Evolutionary conservation across 2,329 filamentous ascomycete genomes (phyloP).

Genomic region (Microcyclospora tardicrescens): DNA sequence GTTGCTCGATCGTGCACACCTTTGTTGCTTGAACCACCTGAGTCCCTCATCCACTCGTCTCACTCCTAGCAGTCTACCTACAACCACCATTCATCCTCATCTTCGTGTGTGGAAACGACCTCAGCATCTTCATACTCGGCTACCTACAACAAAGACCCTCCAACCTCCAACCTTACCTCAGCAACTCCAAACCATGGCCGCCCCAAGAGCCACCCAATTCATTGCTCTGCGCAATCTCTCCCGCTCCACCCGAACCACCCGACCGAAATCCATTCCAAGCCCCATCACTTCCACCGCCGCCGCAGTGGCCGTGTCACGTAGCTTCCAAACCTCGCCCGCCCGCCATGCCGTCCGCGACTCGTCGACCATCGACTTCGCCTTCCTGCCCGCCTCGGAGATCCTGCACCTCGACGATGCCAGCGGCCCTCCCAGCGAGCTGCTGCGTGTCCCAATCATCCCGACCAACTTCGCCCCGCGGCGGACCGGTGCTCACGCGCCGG

Average conservation of each 20-base stretch:
- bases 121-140: background rate
- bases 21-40: too few relatives aligned
- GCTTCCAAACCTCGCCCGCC: slow-evolving; percentile 50
- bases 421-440: slow-evolving; percentile 7
- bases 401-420: slow-evolving; percentile 18
- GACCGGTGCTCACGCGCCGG: slow-evolving; percentile 8
- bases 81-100: background rate
- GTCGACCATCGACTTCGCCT: slow-evolving; percentile 51
- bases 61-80: background rate
- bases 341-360: slow-evolving; percentile 44
- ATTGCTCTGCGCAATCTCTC: slow-evolving; percentile 31
- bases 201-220: slow-evolving; percentile 29
- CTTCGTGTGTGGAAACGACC: background rate
- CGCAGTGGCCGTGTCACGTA: slow-evolving; percentile 38
- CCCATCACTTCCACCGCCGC: slow-evolving; percentile 41
- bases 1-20: background rate
- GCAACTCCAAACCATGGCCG: slow-evolving; percentile 27
- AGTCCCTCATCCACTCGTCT: background rate
- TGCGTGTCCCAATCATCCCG: slow-evolving; percentile 21
- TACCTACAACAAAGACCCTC: background rate
- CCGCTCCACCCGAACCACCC: slow-evolving; percentile 27
- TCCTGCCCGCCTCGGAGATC: slow-evolving; percentile 35
- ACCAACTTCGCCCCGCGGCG: slow-evolving; percentile 11
- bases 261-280: slow-evolving; percentile 48
- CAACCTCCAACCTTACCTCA: background rate